Conservation (phyloP, 345 rosid species). For the Cardiospermum halicacabum region DNA sequence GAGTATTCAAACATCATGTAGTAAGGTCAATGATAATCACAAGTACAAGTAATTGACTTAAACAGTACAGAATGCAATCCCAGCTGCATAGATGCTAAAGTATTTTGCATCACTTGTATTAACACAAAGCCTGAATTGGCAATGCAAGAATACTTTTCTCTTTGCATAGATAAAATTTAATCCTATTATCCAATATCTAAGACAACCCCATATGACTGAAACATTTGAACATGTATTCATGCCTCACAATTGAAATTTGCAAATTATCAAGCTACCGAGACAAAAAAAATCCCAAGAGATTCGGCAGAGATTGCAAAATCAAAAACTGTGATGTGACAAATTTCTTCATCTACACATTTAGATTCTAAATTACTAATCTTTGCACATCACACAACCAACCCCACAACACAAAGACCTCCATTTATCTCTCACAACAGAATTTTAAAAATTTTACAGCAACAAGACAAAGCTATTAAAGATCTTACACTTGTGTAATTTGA, state of each 20-base stretch:
- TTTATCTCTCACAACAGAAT: not conserved
- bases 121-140: no score
- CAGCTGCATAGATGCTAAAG: not conserved
- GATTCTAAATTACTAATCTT: not conserved
- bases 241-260: not conserved
- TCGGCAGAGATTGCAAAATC: not conserved
- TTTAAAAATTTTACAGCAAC: not conserved
- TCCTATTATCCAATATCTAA: not conserved
- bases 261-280: not conserved
- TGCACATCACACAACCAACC: not conserved
- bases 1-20: no score
- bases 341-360: not conserved
- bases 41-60: not conserved
- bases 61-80: not conserved
- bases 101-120: not conserved
- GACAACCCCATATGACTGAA: not conserved
- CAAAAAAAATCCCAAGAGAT: no score
- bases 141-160: not conserved
- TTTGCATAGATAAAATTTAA: not conserved
- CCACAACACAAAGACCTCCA: not conserved
- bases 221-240: not conserved
- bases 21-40: no score
- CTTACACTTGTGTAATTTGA: slow-evolving; percentile 99
- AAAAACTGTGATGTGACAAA: not conserved
- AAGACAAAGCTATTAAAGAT: slow-evolving; percentile 3